These are phyloP conservation scores for Elsinoe fawcettii DNA, from an alignment of 2,329 filamentous ascomycete species.

Conservation along the genomic window DNA sequence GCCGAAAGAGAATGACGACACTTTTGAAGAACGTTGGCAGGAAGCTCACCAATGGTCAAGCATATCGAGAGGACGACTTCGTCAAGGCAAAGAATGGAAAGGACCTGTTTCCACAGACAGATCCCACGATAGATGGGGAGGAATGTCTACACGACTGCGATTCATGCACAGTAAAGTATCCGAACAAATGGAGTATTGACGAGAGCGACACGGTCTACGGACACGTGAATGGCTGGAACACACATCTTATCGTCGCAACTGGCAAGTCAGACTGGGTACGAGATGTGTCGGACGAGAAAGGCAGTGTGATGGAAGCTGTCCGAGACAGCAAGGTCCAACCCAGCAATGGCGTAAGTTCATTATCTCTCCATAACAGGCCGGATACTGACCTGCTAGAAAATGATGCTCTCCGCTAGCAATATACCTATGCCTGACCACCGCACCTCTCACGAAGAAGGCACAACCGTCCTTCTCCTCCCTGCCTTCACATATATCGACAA, in stretches of 20 bases:
- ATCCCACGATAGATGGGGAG: conserved; percentile 72
- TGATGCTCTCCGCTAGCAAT: conserved; percentile 89
- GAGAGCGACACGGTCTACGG: conserved; percentile 75
- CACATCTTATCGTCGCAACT: conserved; percentile 87
- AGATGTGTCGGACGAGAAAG: conserved; percentile 78
- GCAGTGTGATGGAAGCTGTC: conserved; percentile 49
- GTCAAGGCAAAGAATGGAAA: conserved; percentile 39
- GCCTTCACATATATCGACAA: conserved; percentile 77
- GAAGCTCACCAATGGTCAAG: conserved; percentile 22
- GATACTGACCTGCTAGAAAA: conserved; percentile 34
- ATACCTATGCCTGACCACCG: conserved; percentile 67
- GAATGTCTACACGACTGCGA: conserved; percentile 85
- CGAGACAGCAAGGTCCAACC: conserved; percentile 49
- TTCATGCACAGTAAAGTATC: conserved; percentile 70
- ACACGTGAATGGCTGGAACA: conserved; percentile 75
- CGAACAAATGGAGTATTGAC: conserved; percentile 65
- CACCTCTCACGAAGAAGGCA: conserved; percentile 57
- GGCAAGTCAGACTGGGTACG: conserved; percentile 91
- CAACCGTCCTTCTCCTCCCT: conserved; percentile 74
- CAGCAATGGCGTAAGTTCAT: conserved; percentile 56
- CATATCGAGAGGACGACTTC: conserved; percentile 35
- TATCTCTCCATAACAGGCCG: background rate
- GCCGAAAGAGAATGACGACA: conserved; percentile 22
- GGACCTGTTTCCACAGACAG: conserved; percentile 64
- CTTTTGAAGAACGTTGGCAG: conserved; percentile 22